Evolutionary conservation across 805 yeast species (phyloP).

Genomic region (Yamadazyma nakazawae): DNA sequence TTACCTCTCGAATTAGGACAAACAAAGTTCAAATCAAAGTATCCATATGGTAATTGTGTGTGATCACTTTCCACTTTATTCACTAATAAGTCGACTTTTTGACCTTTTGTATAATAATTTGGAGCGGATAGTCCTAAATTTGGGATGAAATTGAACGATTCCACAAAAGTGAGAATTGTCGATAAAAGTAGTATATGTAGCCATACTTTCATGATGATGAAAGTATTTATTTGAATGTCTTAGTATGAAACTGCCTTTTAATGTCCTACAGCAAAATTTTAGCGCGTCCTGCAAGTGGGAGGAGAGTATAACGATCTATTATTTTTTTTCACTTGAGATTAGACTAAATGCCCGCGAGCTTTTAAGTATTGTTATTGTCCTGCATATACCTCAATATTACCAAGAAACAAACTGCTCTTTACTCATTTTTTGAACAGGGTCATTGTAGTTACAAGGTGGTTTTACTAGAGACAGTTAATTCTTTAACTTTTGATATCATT

Average conservation of each 20-base stretch:
- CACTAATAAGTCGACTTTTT: constrained; percentile 64
- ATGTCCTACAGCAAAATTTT: not conserved
- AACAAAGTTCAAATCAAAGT: constrained; percentile 74
- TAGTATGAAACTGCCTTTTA: not conserved
- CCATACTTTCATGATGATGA: constrained; percentile 1
- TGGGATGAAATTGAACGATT: constrained; percentile 2
- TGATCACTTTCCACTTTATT: constrained; percentile 76
- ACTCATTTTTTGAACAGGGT: too few species aligned
- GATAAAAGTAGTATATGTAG: not conserved
- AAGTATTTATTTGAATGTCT: not conserved
- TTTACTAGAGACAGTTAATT: too few species aligned
- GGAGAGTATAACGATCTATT: not conserved
- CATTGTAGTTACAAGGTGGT: too few species aligned
- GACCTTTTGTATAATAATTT: constrained; percentile 43
- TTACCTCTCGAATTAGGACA: constrained; percentile 60
- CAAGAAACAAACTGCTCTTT: too few species aligned
- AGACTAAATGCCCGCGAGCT: not conserved
- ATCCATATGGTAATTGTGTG: constrained; percentile 74
- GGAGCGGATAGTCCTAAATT: constrained; percentile 9
- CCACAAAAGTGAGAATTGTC: not conserved
- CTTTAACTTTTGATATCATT: too few species aligned
- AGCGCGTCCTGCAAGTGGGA: not conserved
- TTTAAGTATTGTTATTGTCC: not conserved
- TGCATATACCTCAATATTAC: too few species aligned
- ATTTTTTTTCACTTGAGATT: not conserved